These are phyloP conservation scores for Globisporangium emineosum DNA, from an alignment of 352 stramenopile genomes.

Conservation along the genomic window DNA sequence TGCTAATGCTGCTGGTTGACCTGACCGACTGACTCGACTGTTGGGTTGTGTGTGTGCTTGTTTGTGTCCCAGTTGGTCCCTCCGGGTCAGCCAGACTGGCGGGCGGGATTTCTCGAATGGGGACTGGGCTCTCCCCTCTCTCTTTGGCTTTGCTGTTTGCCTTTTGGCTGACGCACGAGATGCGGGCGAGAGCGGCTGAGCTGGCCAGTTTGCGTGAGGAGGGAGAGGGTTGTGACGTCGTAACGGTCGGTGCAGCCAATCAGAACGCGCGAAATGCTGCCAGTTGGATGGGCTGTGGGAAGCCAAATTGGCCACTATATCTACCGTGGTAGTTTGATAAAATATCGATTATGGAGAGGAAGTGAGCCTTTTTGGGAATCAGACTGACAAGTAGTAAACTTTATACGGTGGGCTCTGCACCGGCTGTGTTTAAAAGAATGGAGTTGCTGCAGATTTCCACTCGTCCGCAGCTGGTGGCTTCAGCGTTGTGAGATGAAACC, in stretches of 20 bases:
- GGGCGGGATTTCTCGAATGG: constrained; percentile 11
- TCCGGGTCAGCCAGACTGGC: neutral
- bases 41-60: constrained; percentile 1
- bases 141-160: neutral
- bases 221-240: neutral
- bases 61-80: too few relatives aligned
- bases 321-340: neutral
- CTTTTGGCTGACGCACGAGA: too few relatives aligned
- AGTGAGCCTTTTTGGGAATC: too few relatives aligned
- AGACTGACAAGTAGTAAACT: neutral
- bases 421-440: neutral
- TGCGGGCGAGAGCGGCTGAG: too few relatives aligned
- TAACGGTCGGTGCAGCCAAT: neutral
- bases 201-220: neutral
- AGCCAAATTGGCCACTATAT: neutral
- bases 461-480: constrained; percentile 1
- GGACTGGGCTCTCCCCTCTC: neutral
- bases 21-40: neutral
- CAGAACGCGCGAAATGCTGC: too few relatives aligned
- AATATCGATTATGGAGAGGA: neutral
- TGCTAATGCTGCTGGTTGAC: neutral
- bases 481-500: neutral
- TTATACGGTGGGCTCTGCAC: neutral
- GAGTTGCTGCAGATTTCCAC: neutral
- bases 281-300: neutral